Conservation (phyloP, 2,329 filamentous ascomycete species). For the Apiospora sp. region DNA sequence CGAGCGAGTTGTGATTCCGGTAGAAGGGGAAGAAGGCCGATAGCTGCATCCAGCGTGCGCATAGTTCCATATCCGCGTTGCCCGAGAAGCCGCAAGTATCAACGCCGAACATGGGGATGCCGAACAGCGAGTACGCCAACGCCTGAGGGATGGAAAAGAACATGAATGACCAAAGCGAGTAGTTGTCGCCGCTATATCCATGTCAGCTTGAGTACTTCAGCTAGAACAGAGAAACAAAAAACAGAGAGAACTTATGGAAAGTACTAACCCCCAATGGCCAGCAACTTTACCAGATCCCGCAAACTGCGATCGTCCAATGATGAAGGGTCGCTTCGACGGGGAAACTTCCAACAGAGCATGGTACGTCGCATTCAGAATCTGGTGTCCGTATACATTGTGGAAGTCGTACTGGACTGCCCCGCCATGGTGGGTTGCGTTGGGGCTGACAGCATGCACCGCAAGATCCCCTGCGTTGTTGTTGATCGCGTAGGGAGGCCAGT, state of each 20-base stretch:
- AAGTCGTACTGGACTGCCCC: conserved; percentile 81
- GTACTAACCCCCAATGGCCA: conserved; percentile 73
- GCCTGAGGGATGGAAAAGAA: conserved; percentile 81
- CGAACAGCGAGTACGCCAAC: conserved; percentile 76
- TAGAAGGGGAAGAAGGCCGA: conserved; percentile 82
- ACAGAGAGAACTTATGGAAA: not conserved
- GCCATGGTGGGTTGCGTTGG: conserved; percentile 79
- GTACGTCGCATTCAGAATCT: conserved; percentile 81
- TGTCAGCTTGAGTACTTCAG: not conserved
- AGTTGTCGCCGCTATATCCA: conserved; percentile 69
- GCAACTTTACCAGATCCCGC: conserved; percentile 78
- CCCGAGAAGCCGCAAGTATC: conserved; percentile 76
- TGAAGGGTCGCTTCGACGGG: conserved; percentile 77
- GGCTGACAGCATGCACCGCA: conserved; percentile 75
- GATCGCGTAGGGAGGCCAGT: conserved; percentile 79
- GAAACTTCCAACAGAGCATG: conserved; percentile 70
- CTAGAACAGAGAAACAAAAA: conserved; percentile 20
- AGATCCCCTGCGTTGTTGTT: conserved; percentile 78
- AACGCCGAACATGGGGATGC: conserved; percentile 79
- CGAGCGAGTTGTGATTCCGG: conserved; percentile 75
- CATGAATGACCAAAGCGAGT: conserved; percentile 75
- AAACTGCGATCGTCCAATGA: conserved; percentile 85
- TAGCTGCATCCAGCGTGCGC: conserved; percentile 77
- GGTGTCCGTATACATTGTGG: conserved; percentile 80
- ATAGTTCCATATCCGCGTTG: conserved; percentile 74